Evolutionary conservation across 1,139 yeast species (phyloP).

Genomic region (Blastobotrys niveus): DNA sequence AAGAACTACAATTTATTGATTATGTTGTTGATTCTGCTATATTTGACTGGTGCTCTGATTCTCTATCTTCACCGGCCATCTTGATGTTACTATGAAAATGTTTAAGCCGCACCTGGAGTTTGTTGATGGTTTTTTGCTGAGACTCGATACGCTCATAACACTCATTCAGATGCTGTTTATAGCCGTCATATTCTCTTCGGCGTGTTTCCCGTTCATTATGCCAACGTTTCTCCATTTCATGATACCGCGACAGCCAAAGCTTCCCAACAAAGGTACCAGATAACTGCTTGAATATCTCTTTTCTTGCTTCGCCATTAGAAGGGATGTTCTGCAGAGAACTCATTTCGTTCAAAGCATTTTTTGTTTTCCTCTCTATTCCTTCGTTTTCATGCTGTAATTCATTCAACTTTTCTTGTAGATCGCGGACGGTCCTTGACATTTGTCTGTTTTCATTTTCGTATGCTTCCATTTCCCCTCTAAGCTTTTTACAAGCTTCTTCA

Average conservation of each 20-base stretch:
- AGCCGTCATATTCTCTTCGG: constrained; percentile 19
- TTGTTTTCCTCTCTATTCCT: background rate
- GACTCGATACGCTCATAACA: constrained; percentile 18
- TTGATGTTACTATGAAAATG: background rate
- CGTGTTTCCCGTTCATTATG: constrained; percentile 22
- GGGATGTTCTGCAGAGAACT: background rate
- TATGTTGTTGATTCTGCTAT: background rate
- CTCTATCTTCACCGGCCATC: background rate
- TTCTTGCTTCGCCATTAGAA: constrained; percentile 10
- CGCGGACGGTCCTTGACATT: background rate
- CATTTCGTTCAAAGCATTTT: constrained; percentile 4
- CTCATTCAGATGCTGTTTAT: constrained; percentile 17
- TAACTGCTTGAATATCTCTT: constrained; percentile 12
- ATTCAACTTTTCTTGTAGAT: constrained; percentile 1
- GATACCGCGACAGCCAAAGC: constrained; percentile 15
- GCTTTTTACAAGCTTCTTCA: constrained; percentile 4
- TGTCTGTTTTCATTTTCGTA: constrained; percentile 2
- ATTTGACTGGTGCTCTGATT: background rate
- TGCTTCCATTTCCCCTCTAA: constrained; percentile 1
- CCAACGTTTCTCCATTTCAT: constrained; percentile 22
- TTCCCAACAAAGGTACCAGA: constrained; percentile 15
- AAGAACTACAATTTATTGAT: background rate
- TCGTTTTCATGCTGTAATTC: constrained; percentile 3
- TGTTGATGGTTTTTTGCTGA: constrained; percentile 12
- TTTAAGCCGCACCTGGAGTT: constrained; percentile 10